Evolutionary conservation across 805 yeast species (phyloP).

Genomic region (Starmerella powellii): DNA sequence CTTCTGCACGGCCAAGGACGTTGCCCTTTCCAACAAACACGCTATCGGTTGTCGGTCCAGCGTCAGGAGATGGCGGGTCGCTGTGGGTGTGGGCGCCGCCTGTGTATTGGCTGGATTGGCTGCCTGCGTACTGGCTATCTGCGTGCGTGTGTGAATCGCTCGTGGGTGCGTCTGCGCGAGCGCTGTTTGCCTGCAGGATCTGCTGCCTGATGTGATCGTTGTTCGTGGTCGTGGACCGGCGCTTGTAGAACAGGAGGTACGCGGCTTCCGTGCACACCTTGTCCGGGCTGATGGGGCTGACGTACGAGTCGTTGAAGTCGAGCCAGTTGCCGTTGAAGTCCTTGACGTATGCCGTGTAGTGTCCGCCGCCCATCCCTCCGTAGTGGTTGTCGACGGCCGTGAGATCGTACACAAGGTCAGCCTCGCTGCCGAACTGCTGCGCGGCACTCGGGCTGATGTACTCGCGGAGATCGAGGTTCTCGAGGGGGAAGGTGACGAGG

Average conservation of each 20-base stretch:
- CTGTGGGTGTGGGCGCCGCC: not conserved
- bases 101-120: not conserved
- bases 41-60: not conserved
- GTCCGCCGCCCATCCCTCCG: constrained; percentile 97
- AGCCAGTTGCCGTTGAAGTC: constrained; percentile 74
- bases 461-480: constrained; percentile 60
- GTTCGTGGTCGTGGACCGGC: constrained; percentile 24
- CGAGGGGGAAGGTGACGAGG: constrained; percentile 76
- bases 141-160: too few species aligned
- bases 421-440: constrained; percentile 1
- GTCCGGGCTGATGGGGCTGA: constrained; percentile 46
- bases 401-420: constrained; percentile 54
- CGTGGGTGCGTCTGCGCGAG: too few species aligned
- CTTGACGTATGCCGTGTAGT: constrained; percentile 81
- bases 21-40: constrained; percentile 9
- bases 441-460: constrained; percentile 31
- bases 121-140: not conserved
- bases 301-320: constrained; percentile 77
- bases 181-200: not conserved
- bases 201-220: not conserved
- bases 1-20: constrained; percentile 2
- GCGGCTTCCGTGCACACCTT: constrained; percentile 66
- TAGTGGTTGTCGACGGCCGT: constrained; percentile 90
- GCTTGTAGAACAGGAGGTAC: constrained; percentile 71
- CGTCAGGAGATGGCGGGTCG: not conserved